Evolutionary conservation across 1,139 yeast genomes (phyloP), one percentile per base, ranked within the genome.

Genomic region (Suhomyces kunorum): DNA sequence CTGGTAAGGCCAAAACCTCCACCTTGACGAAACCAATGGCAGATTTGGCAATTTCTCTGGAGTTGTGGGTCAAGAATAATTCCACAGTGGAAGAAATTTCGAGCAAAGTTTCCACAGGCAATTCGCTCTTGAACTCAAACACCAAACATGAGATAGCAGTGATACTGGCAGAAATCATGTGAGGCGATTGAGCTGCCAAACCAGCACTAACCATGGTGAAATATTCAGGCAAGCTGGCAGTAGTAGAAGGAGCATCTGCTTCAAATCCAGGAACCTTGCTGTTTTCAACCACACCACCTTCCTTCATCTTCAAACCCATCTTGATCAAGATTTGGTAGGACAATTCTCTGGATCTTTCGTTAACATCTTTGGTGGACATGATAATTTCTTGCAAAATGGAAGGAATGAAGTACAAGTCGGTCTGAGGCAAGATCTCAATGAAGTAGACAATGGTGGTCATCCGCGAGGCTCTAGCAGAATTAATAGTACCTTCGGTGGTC

Each of bases 121-220:
- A 65, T 34, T 71, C 67, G 42, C 78, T 78, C 54, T 85, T 84
- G 68, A 88, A 94, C 63, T 92, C 98, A 61, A 81, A 92, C 32
- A 92, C 76, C 39, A 90, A 71, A 57, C 97, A 83, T 30, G 96
- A 83, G 41, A 92, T 73, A 0, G 96, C 95, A 7, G 96, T 88
- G 50, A 94, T 82, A 12, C 98, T 84, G 13, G 98, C 97, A 55
- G 96, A 87, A 34, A 92, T 86, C 96, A 90, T 90, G 63, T 90
- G 96, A 23, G 95, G 92, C 29, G 94, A 78, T 52, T 85, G 83
- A 40, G 96, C 97, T 26, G 95, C 96, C 51, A 94, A 74, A 66
- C 98, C 99, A 33, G 97, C 98, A 63, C 94, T 81, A 17, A 92
- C 85, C 86, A 92, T 88, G 24, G 95, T 88, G 68, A 92, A 87